A percentile compares a stretch with the other conserved stretches of the same genome.
phyloP scores from a whole-genome alignment of 176 grass and related monocot genomes.

The Oryza coarctata region DNA sequence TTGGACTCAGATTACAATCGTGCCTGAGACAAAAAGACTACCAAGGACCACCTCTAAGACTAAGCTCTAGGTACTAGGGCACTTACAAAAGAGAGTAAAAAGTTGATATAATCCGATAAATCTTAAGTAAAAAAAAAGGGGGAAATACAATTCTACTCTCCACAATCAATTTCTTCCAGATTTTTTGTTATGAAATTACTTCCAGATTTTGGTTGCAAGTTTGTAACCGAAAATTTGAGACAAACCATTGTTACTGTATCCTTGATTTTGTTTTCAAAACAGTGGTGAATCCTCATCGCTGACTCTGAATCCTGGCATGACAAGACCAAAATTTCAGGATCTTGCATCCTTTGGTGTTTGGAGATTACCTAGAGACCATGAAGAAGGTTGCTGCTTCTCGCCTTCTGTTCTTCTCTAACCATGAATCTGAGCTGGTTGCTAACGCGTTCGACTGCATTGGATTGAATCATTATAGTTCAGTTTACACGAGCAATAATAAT shows the following conservation, averaged over 20 bases:
- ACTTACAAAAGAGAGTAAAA: neutral
- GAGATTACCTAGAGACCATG: conserved; percentile 56
- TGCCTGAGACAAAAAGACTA: no score
- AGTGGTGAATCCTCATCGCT: neutral
- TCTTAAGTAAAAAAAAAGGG: neutral
- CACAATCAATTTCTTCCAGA: no score
- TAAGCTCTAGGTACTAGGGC: no score
- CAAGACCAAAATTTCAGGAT: conserved; percentile 34
- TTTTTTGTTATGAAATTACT: neutral
- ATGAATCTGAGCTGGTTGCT: conserved; percentile 41
- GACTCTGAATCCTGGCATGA: neutral
- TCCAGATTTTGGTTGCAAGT: neutral
- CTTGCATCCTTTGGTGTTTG: conserved; percentile 42
- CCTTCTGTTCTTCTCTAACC: conserved; percentile 40
- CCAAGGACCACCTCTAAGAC: no score
- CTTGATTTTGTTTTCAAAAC: neutral
- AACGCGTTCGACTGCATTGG: conserved; percentile 55
- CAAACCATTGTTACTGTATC: neutral
- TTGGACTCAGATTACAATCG: no score
- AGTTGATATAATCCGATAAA: neutral
- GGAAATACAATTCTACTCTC: no score
- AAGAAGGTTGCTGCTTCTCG: conserved; percentile 40
- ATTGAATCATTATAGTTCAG: conserved; percentile 55
- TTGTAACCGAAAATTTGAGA: neutral
- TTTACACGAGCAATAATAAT: conserved; percentile 36